Conservation (phyloP, 2,329 filamentous ascomycete genomes). For the Arthroderma sp. region DNA sequence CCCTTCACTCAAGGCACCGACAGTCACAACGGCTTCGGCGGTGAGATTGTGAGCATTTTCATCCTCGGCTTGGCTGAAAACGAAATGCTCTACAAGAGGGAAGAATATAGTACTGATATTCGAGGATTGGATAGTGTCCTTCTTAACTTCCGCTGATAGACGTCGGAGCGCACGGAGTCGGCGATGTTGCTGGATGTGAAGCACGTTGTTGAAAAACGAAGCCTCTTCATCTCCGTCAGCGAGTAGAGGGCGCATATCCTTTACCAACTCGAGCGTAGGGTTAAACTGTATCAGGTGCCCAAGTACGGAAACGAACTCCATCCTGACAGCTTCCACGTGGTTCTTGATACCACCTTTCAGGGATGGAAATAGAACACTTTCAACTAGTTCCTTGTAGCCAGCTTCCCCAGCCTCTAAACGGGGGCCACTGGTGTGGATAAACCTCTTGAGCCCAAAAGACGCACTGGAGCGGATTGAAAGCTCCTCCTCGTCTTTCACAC, state of each 20-base stretch:
- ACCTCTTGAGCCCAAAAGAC: conserved; percentile 63
- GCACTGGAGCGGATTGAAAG: conserved; percentile 75
- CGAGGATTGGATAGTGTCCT: conserved; percentile 53
- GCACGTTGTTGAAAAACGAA: conserved; percentile 83
- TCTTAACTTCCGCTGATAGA: conserved; percentile 54
- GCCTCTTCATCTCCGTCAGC: conserved; percentile 60
- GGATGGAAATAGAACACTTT: conserved; percentile 55
- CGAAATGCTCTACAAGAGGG: conserved; percentile 84
- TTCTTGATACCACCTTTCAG: conserved; percentile 66
- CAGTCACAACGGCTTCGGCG: conserved; percentile 70
- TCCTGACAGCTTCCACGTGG: conserved; percentile 66
- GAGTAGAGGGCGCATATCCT: conserved; percentile 60
- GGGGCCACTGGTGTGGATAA: conserved; percentile 52
- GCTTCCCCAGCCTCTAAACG: conserved; percentile 29
- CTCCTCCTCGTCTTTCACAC: conserved; percentile 74
- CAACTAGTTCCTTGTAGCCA: conserved; percentile 46
- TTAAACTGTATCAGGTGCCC: conserved; percentile 63
- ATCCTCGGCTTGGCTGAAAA: conserved; percentile 71
- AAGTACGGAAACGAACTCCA: conserved; percentile 68
- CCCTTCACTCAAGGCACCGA: conserved; percentile 59
- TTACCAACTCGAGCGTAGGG: conserved; percentile 54
- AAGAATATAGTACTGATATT: conserved; percentile 81
- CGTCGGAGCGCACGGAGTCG: conserved; percentile 72
- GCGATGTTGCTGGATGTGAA: conserved; percentile 78
- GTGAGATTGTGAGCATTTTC: conserved; percentile 66